These are phyloP conservation scores for Ploettnerulaceae sp. DNA, from an alignment of 2,329 filamentous ascomycete species.

Conservation along the genomic window DNA sequence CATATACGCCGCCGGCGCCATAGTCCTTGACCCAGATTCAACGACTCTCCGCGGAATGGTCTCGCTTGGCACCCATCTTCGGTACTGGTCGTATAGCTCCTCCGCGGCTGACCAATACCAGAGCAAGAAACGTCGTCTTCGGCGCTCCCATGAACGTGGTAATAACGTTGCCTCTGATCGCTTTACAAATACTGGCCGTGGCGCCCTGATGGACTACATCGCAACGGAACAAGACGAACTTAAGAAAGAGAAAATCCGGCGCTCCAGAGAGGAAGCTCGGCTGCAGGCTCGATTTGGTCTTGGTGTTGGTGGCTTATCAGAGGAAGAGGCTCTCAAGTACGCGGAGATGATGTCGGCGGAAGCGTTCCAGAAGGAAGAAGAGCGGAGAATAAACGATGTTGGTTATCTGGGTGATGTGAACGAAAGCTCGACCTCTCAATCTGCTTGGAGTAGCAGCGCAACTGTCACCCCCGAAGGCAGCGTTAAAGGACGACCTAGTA, in stretches of 20 bases:
- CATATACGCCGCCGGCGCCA: constrained; percentile 76
- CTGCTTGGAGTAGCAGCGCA: constrained; percentile 38
- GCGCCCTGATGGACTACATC: constrained; percentile 75
- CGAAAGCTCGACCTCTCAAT: constrained; percentile 32
- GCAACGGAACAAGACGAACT: constrained; percentile 80
- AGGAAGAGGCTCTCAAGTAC: constrained; percentile 61
- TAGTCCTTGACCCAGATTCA: constrained; percentile 82
- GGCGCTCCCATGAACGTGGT: constrained; percentile 56
- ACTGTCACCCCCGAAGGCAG: constrained; percentile 54
- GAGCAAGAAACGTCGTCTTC: constrained; percentile 71
- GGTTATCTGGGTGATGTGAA: constrained; percentile 47
- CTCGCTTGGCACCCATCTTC: constrained; percentile 78
- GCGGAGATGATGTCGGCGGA: constrained; percentile 64
- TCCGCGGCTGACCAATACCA: constrained; percentile 65
- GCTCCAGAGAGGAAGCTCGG: constrained; percentile 61
- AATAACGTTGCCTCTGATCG: constrained; percentile 53
- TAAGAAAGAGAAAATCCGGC: constrained; percentile 63
- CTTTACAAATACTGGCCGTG: constrained; percentile 58
- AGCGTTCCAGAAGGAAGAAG: constrained; percentile 48
- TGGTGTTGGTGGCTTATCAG: constrained; percentile 62
- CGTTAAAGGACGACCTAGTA: constrained; percentile 37
- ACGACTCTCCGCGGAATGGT: constrained; percentile 81
- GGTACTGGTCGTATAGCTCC: constrained; percentile 95
- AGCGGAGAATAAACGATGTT: constrained; percentile 47
- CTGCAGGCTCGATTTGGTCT: constrained; percentile 80